A percentile compares a stretch with the other conserved stretches of the same genome.
Evolutionary conservation across 2,329 filamentous ascomycete genomes (phyloP).

Genomic region (Trichophyton benhamiae): DNA sequence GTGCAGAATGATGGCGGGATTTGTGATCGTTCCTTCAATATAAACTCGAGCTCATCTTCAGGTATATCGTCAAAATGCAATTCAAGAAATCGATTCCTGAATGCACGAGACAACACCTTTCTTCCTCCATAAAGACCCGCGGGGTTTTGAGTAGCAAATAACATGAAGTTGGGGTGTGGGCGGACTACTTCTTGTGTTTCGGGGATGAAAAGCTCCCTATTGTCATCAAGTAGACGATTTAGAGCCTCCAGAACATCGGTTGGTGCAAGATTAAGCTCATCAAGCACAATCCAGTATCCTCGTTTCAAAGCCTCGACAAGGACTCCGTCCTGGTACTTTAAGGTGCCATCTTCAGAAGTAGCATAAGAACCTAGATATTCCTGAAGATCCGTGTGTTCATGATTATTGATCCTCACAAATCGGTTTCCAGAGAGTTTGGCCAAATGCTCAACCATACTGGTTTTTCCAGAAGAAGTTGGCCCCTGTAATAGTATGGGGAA

Average conservation of each 20-base stretch:
- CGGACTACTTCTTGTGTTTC: slow-evolving; percentile 91
- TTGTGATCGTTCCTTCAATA: slow-evolving; percentile 75
- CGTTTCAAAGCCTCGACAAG: slow-evolving; percentile 84
- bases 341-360: slow-evolving; percentile 68
- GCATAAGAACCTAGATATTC: slow-evolving; percentile 95
- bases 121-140: slow-evolving; percentile 89
- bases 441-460: slow-evolving; percentile 97
- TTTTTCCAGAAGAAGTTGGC: slow-evolving; percentile 94
- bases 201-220: slow-evolving; percentile 85
- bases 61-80: slow-evolving; percentile 97
- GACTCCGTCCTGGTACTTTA: slow-evolving; percentile 86
- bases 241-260: slow-evolving; percentile 94
- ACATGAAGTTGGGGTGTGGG: slow-evolving; percentile 89
- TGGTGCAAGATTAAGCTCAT: slow-evolving; percentile 91
- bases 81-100: slow-evolving; percentile 92
- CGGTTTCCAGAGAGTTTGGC: slow-evolving; percentile 95
- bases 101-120: slow-evolving; percentile 85
- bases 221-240: slow-evolving; percentile 91
- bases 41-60: slow-evolving; percentile 81
- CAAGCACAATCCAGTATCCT: slow-evolving; percentile 95
- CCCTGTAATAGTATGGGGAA: slow-evolving; percentile 95
- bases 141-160: slow-evolving; percentile 96
- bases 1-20: slow-evolving; percentile 85
- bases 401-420: slow-evolving; percentile 98
- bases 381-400: slow-evolving; percentile 95